These are phyloP conservation scores for Candida sanyiensis DNA, from an alignment of 805 yeast genomes.

Conservation along the genomic window DNA sequence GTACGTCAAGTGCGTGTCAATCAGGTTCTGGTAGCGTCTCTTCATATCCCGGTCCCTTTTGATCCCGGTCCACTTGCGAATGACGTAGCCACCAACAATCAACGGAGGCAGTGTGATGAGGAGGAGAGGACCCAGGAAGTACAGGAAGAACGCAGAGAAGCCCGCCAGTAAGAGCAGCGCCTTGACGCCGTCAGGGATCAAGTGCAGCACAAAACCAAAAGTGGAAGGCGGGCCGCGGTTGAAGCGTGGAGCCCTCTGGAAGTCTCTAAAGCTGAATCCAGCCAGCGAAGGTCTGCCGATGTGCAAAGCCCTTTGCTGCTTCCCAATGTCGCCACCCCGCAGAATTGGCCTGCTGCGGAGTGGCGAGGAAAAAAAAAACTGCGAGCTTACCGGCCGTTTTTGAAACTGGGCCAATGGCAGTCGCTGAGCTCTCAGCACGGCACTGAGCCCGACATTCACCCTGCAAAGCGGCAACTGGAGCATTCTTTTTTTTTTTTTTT, in stretches of 20 bases:
- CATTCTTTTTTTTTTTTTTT: no score
- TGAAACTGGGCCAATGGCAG: no score
- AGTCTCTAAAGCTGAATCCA: no score
- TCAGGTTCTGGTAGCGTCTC: slow-evolving; percentile 12
- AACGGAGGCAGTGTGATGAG: slow-evolving; percentile 23
- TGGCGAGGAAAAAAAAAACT: no score
- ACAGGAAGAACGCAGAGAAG: slow-evolving; percentile 12
- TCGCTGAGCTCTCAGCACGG: no score
- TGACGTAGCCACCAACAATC: slow-evolving; percentile 18
- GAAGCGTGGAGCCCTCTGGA: slow-evolving; percentile 13
- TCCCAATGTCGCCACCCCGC: no score
- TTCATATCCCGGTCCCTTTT: slow-evolving; percentile 14
- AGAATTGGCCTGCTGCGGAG: no score
- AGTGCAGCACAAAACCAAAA: slow-evolving; percentile 5
- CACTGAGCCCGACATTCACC: no score
- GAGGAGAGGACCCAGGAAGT: slow-evolving; percentile 20
- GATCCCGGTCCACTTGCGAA: slow-evolving; percentile 9
- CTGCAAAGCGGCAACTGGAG: no score
- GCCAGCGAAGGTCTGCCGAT: neutral
- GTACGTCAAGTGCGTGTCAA: slow-evolving; percentile 15
- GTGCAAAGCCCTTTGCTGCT: no score
- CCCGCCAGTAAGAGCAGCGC: slow-evolving; percentile 10
- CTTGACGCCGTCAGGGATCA: slow-evolving; percentile 14
- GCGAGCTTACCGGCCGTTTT: no score
- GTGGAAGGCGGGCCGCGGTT: slow-evolving; percentile 16